phyloP scores from a whole-genome alignment of 140 eudicot species.

The Oenanthe javanica region DNA sequence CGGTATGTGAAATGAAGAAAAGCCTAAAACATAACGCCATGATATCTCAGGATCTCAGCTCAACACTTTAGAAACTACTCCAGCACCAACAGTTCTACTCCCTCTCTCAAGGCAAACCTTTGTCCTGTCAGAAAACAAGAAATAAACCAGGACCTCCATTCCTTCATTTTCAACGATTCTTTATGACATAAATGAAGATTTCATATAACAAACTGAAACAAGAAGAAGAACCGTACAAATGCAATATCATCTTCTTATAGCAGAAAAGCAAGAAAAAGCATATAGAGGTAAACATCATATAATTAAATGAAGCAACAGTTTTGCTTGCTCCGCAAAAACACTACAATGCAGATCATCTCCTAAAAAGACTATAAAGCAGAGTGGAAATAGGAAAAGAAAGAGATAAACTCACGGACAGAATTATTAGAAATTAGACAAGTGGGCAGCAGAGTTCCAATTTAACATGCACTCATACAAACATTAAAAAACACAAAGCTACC shows the following conservation, averaged over 20 bases:
- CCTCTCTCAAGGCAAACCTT: constrained; percentile 50
- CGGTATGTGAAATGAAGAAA: neutral
- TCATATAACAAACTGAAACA: neutral
- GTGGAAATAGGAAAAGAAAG: neutral
- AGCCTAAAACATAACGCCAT: neutral
- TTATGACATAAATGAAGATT: neutral
- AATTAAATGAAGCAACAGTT: neutral
- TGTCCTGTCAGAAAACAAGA: constrained; percentile 29
- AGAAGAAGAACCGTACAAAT: neutral
- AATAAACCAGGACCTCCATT: neutral
- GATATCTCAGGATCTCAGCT: constrained; percentile 23
- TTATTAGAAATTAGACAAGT: neutral
- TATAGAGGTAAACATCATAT: neutral
- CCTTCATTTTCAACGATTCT: neutral
- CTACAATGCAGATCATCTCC: neutral
- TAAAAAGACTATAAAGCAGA: neutral
- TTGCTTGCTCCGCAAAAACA: neutral
- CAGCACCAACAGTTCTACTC: constrained; percentile 68
- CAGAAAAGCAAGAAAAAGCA: neutral
- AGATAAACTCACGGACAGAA: neutral
- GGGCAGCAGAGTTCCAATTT: neutral
- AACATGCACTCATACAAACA: neutral
- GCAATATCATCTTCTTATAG: neutral
- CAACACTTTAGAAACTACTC: constrained; percentile 84
- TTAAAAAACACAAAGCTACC: neutral